phyloP scores from a whole-genome alignment of 129 eudicot species.

The Pseudognaphalium luteoalbum region DNA sequence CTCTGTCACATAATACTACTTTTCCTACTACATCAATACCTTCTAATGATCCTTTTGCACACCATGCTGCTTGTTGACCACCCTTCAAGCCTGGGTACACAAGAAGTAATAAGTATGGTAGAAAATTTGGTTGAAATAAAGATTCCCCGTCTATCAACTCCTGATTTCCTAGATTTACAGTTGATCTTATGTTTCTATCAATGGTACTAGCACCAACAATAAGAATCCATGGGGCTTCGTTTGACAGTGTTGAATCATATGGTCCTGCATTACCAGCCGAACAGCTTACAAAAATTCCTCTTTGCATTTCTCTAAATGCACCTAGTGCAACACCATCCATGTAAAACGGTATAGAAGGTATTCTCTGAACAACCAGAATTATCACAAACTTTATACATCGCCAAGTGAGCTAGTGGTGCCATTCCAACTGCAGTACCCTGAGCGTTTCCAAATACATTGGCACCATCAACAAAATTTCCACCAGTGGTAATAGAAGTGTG shows the following conservation, averaged over 20 bases:
- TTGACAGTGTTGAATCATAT: slow-evolving; percentile 23
- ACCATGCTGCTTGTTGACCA: slow-evolving; percentile 30
- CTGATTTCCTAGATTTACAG: slow-evolving; percentile 32
- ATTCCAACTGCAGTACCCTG: slow-evolving; percentile 42
- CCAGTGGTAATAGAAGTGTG: slow-evolving; percentile 43
- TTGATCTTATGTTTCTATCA: slow-evolving; percentile 38
- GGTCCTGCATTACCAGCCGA: slow-evolving; percentile 44
- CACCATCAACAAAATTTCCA: slow-evolving; percentile 37
- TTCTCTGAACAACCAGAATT: slow-evolving; percentile 21
- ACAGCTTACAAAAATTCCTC: slow-evolving; percentile 41
- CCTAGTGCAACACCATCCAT: slow-evolving; percentile 37
- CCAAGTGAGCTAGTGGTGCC: slow-evolving; percentile 44
- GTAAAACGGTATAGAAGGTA: slow-evolving; percentile 31
- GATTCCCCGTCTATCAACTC: slow-evolving; percentile 33
- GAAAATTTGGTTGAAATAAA: slow-evolving; percentile 33
- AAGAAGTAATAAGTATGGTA: slow-evolving; percentile 24
- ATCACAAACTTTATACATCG: slow-evolving; percentile 45
- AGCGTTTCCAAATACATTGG: slow-evolving; percentile 39
- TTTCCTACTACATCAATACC: slow-evolving; percentile 28
- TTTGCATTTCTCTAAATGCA: slow-evolving; percentile 37
- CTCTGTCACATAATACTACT: slow-evolving; percentile 37
- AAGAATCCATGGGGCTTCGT: slow-evolving; percentile 46
- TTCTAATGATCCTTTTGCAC: slow-evolving; percentile 26
- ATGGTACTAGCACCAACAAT: slow-evolving; percentile 42
- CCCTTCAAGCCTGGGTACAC: slow-evolving; percentile 31